These are phyloP conservation scores for Chenopodium suecicum DNA, from an alignment of 148 eudicot genomes.

Conservation along the genomic window DNA sequence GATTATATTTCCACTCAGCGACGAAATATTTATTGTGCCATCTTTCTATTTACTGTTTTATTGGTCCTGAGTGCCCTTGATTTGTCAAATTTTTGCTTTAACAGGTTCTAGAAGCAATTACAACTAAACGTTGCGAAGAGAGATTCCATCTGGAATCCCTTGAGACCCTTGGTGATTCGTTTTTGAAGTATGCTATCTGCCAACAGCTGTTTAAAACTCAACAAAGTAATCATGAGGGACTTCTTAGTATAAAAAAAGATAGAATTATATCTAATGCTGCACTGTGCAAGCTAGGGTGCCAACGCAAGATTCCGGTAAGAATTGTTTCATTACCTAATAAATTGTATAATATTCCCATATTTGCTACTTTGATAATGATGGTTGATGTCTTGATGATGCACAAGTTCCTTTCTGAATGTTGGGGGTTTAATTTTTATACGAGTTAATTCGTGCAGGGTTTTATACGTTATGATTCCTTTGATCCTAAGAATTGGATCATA, in stretches of 20 bases:
- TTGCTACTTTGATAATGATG: background rate
- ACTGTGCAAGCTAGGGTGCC: conserved; percentile 76
- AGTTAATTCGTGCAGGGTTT: conserved; percentile 64
- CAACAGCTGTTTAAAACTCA: conserved; percentile 58
- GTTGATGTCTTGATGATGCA: background rate
- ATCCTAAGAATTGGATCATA: conserved; percentile 67
- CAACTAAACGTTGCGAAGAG: conserved; percentile 77
- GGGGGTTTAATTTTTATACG: background rate
- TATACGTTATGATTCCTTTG: conserved; percentile 63
- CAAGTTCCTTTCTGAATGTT: background rate
- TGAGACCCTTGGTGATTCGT: conserved; percentile 95
- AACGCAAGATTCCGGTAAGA: conserved; percentile 67
- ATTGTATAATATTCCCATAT: background rate
- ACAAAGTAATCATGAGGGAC: conserved; percentile 76
- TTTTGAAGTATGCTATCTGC: conserved; percentile 80
- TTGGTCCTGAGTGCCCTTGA: background rate
- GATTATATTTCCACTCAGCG: background rate
- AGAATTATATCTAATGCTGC: conserved; percentile 65
- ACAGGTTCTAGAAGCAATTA: conserved; percentile 86
- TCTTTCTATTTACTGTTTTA: background rate
- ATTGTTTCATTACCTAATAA: background rate
- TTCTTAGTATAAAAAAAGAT: conserved; percentile 60
- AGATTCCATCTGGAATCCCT: conserved; percentile 74
- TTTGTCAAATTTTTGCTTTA: background rate
- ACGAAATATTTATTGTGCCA: background rate